Base-by-base conservation (phyloP, 768 basidiomycete species). In the Lactarius hengduanensis region DNA sequence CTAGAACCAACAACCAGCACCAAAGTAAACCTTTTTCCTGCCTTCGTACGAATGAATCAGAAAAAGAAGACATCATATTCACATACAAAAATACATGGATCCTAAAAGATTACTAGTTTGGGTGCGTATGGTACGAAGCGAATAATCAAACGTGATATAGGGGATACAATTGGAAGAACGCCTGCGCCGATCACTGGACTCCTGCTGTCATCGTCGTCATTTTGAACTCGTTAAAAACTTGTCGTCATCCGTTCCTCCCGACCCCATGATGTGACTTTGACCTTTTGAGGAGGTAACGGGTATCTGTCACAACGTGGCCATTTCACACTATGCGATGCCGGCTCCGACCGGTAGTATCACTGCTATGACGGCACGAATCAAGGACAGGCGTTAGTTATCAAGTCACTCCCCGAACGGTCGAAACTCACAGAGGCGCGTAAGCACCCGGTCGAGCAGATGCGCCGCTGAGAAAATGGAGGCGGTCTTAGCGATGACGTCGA, bases 281-380 rank as follows among this genome's bases (percentile, higher is more conserved):
- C 4, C 3, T 55, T 55, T 8, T 55, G 16, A 18, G 28, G 54
- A 30, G 20, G 54, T 20, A 18, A 28, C 32, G 54, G 32, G 54
- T 50, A 50, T 50, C 47, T 22, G 47, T 22, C 47, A 50, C 54
- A 11, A 20, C 16, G 28, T 10, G 30, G 54, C 18, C 16, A 30
- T 20, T 20, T 20, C 30, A 32, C 22, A 18, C 53, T 67, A 67
- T n/a, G 66, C 62, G 34, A 67, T 67, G 41, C 66, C 66, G 2
- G 66, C 62, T 1, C 66, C 66, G 4, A 67, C 59, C 10, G 66
- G 66, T 28, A 67, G 28, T 1, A 67, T 5, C 53, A 40, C 53
- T 15, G 66, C 66, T 67, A 4, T 26, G 22, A 50, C 22, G 36
- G 45, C 38, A 64, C 26, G n/a, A 47, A 47, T 56, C 55, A 56